Conservation (phyloP, 2,329 filamentous ascomycete genomes). For the Helminthosporium solani region DNA sequence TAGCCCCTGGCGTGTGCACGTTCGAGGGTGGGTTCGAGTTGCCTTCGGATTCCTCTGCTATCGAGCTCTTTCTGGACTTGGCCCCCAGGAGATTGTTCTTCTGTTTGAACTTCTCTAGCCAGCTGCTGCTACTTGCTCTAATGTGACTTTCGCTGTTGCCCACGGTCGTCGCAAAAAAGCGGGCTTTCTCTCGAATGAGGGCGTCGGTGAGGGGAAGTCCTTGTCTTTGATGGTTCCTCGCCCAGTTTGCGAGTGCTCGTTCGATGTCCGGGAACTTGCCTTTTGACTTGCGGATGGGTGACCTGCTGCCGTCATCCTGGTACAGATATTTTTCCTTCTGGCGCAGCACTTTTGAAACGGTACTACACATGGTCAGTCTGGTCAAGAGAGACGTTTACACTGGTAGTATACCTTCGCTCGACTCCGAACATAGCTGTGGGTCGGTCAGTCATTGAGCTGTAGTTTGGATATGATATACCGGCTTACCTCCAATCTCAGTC, state of each 20-base stretch:
- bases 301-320: conserved; percentile 73
- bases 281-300: conserved; percentile 79
- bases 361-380: conserved; percentile 58
- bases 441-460: conserved; percentile 31
- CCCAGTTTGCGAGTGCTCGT: conserved; percentile 83
- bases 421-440: conserved; percentile 80
- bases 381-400: conserved; percentile 4
- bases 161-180: conserved; percentile 74
- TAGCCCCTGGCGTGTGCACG: conserved; percentile 63
- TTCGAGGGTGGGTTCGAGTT: conserved; percentile 57
- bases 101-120: conserved; percentile 95
- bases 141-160: conserved; percentile 70
- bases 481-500: conserved; percentile 86
- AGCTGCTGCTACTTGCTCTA: conserved; percentile 70
- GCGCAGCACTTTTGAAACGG: conserved; percentile 95
- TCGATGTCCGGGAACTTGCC: conserved; percentile 90
- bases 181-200: conserved; percentile 82
- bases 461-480: conserved; percentile 17
- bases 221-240: conserved; percentile 74
- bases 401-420: conserved; percentile 76
- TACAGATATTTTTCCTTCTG: conserved; percentile 94
- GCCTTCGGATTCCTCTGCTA: conserved; percentile 68
- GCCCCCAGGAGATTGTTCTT: conserved; percentile 68
- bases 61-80: conserved; percentile 56
- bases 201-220: conserved; percentile 73